These are phyloP conservation scores for Microthyrium microscopicum DNA, from an alignment of 2,329 filamentous ascomycete species.

Conservation along the genomic window DNA sequence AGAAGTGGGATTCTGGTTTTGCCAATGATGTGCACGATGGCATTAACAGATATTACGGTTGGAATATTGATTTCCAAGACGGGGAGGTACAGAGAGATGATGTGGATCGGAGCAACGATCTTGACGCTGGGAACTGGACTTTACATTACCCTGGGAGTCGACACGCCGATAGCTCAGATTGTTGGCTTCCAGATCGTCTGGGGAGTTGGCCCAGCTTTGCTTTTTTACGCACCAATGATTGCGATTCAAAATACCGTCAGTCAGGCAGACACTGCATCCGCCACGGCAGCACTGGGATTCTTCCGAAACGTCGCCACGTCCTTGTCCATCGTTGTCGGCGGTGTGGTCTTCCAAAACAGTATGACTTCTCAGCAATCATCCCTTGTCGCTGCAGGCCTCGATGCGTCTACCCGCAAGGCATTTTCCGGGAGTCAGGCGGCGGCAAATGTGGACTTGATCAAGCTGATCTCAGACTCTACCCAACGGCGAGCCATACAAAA, in stretches of 20 bases:
- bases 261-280: slow-evolving; percentile 48
- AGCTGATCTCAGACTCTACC: slow-evolving; percentile 28
- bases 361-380: slow-evolving; percentile 40
- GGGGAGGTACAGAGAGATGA: slow-evolving; percentile 25
- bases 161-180: slow-evolving; percentile 22
- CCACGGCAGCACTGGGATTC: slow-evolving; percentile 50
- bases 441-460: slow-evolving; percentile 42
- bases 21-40: slow-evolving; percentile 35
- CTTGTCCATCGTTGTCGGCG: slow-evolving; percentile 53
- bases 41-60: slow-evolving; percentile 26
- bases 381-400: slow-evolving; percentile 34
- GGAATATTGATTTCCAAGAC: slow-evolving; percentile 32
- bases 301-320: slow-evolving; percentile 52
- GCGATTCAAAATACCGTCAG: slow-evolving; percentile 48
- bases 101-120: slow-evolving; percentile 20
- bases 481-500: slow-evolving; percentile 26
- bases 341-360: slow-evolving; percentile 64
- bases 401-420: slow-evolving; percentile 30
- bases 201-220: slow-evolving; percentile 39
- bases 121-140: slow-evolving; percentile 23
- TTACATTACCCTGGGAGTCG: slow-evolving; percentile 19
- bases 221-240: slow-evolving; percentile 53
- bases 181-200: slow-evolving; percentile 23
- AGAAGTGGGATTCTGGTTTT: slow-evolving; percentile 45
- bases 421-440: slow-evolving; percentile 45